Percentiles rank a stretch among this genome's conserved stretches.
These are phyloP conservation scores for Suillus luteus DNA, from an alignment of 768 basidiomycete genomes.

Conservation along the genomic window DNA sequence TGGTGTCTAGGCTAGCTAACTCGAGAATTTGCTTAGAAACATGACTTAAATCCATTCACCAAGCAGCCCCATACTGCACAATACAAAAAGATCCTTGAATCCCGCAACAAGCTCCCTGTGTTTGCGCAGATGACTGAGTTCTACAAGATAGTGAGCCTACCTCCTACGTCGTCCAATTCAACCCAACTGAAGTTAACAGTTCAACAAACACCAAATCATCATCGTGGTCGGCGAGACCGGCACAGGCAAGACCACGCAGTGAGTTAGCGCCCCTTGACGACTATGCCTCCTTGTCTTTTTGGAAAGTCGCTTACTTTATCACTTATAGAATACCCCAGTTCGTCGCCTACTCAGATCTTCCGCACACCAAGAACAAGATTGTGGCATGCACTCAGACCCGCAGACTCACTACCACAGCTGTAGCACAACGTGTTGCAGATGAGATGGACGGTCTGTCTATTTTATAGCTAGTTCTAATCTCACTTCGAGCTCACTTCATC, in stretches of 20 bases:
- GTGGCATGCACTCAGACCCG: conserved; percentile 97
- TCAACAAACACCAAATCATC: conserved; percentile 66
- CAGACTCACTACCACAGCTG: conserved; percentile 95
- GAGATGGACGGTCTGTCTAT: conserved; percentile 88
- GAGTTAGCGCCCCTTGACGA: conserved; percentile 36
- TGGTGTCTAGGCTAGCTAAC: background rate
- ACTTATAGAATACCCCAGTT: conserved; percentile 89
- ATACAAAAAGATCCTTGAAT: conserved; percentile 84
- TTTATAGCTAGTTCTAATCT: background rate
- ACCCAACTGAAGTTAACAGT: conserved; percentile 16
- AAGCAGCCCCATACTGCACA: conserved; percentile 71
- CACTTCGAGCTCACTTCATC: background rate
- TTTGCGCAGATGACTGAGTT: conserved; percentile 93
- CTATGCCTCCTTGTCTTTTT: conserved; percentile 21
- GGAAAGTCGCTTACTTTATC: too few species aligned
- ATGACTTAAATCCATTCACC: conserved; percentile 88
- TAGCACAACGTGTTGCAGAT: conserved; percentile 97
- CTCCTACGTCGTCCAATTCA: too few species aligned
- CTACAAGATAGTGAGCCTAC: conserved; percentile 71
- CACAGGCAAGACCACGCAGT: conserved; percentile 95
- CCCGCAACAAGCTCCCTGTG: conserved; percentile 87
- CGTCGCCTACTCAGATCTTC: conserved; percentile 90
- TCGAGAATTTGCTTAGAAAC: conserved; percentile 48
- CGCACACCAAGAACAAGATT: conserved; percentile 85
- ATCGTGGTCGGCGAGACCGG: conserved; percentile 95